Base-by-base conservation (phyloP, 2,329 filamentous ascomycete species). In the Teratosphaeria pseudoeucalypti region DNA sequence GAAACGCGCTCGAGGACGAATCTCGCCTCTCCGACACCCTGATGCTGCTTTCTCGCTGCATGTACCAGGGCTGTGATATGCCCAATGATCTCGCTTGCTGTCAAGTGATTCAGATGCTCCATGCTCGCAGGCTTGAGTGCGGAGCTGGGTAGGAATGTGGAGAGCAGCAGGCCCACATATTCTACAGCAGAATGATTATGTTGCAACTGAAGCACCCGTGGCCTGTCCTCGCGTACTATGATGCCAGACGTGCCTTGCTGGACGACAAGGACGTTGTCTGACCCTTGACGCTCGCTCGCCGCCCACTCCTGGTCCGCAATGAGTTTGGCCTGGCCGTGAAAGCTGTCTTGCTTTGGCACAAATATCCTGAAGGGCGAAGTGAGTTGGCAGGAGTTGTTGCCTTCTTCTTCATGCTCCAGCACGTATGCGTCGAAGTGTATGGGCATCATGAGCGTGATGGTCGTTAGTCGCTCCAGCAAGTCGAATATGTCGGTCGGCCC, bases 351-450 rank as follows among this genome's bases (percentile, higher is more conserved):
- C 19, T 54, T 58, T 10, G 61, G 55, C 16, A 62, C 78, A 70
- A 92, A 87, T 2, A 92, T 78, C 1, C 84, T 79, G 7, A 92
- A 75, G 57, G 85, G 80, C 53, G 81, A 78, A 1, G 80, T 77
- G 3, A 96, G 81, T 61, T 83, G 80, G 61, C 96, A 88, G 19
- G 84, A 84, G 66, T 95, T 94, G 29, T 84, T 85, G 65, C 94
- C 92, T 61, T 94, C 89, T 64, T 96, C 90, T 73, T 96, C 92
- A 57, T 88, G 85, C 47, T 88, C 85, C 12, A 92, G 84, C 62
- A 86, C 83, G 66, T 95, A 96, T 39, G 82, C 83, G 52, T 82
- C 81, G 71, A 95, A 96, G 34, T 82, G 75, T 0, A 81, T 75
- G 0, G 89, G 86, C n/a, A 96, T 80, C 12, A 82, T 78, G 65